phyloP scores from a whole-genome alignment of 164 flowering plant species.

The Magnolia officinalis region DNA sequence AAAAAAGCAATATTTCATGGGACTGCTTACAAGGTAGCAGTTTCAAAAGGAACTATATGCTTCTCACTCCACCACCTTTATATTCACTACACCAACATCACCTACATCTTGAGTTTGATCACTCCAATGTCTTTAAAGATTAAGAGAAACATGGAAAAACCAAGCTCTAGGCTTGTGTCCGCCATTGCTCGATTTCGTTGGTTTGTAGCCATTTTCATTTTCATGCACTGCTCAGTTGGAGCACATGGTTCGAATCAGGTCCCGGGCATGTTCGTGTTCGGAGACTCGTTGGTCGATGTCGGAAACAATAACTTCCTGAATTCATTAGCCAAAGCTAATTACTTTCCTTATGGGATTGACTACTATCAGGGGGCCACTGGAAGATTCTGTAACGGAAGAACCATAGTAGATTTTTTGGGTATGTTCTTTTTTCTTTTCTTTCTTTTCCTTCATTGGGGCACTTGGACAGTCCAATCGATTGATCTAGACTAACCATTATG shows the following conservation, averaged over 20 bases:
- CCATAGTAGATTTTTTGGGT: conserved; percentile 59
- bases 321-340: conserved; percentile 63
- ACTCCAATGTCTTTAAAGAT: neutral
- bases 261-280: conserved; percentile 72
- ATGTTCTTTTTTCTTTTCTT: neutral
- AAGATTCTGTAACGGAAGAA: conserved; percentile 61
- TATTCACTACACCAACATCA: neutral
- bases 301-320: conserved; percentile 68
- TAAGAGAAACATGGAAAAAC: neutral
- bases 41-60: neutral
- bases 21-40: neutral
- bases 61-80: neutral
- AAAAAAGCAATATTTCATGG: neutral
- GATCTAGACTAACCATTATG: no score
- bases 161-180: neutral
- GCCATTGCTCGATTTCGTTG: neutral
- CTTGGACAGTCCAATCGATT: no score
- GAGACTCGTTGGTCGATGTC: conserved; percentile 64
- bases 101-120: neutral
- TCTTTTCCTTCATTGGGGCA: no score
- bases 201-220: neutral
- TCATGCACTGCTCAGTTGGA: conserved; percentile 3
- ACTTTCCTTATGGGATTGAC: conserved; percentile 63
- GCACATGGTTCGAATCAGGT: conserved; percentile 19
- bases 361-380: conserved; percentile 60